Base-by-base conservation (phyloP, 176 grass and related monocot genomes). In the Themeda triandra region DNA sequence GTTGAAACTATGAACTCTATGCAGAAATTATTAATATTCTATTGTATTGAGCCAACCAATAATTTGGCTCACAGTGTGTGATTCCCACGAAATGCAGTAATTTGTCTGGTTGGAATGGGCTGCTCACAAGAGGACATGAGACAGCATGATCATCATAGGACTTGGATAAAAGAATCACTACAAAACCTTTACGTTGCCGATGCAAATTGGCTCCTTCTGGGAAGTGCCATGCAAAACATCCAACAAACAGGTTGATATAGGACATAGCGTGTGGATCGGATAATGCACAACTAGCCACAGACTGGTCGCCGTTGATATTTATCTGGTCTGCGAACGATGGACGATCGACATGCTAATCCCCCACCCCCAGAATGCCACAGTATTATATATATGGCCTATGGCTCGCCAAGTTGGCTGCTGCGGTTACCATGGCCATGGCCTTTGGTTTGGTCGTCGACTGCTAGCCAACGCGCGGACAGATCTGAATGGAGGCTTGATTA, bases 401-500 rank as follows among this genome's bases (percentile, higher is more conserved):
- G 69, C 18, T 63, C 13, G 37, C 28, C 69, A 65, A 65, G 56
- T 35, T 60, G 33, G 51, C 49, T 72, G 80, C 46, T 40, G 11
- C 31, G 51, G 6, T 51, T 73, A 48, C 44, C 71, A 73, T 13
- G 69, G 40, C 40, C 48, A 7, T 51, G 48, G 29, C 45, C 71
- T 51, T 14, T 51, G 48, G 45, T 53, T 39, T n/a, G 36, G 37
- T 63, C 36, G 6, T 45, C 27, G 37, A 45, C 69, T 14, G 68
- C 49, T 8, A 30, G 14, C 6, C 36, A 66, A 66, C 64, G 28
- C 28, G 24, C 42, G 25, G 25, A 32, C 17, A 35, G 13, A n/a
- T n/a, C n/a, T n/a, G n/a, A 8, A 70, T 70, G 36, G 18, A 73
- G 39, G 40, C 69, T 83, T 48, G 70, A 75, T 83, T 49, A 74